Conservation (phyloP, 306 rosid genomes). For the Carpinus viminea region DNA sequence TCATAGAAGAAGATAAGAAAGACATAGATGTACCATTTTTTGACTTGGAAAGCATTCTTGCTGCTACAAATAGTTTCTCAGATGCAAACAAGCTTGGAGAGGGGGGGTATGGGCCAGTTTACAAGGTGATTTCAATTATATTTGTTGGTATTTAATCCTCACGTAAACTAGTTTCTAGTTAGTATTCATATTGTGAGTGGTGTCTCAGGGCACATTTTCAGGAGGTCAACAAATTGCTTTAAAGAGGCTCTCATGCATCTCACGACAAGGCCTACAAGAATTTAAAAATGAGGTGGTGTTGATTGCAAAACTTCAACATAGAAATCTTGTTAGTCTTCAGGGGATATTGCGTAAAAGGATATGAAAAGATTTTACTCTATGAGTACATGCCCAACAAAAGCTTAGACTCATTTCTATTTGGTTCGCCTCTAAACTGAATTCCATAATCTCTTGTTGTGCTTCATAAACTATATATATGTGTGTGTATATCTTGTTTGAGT, state of each 20-base stretch:
- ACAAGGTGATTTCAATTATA: conserved; percentile 29
- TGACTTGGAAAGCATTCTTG: conserved; percentile 28
- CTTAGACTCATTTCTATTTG: conserved; percentile 49
- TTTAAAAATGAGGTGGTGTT: conserved; percentile 16
- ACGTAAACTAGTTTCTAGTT: no score
- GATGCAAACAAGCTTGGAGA: conserved; percentile 48
- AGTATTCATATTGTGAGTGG: not conserved
- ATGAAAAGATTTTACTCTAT: conserved; percentile 50
- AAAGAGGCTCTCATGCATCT: no score
- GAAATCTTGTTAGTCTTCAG: conserved; percentile 47
- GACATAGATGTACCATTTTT: conserved; percentile 33
- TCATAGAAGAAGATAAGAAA: no score
- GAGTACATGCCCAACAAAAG: conserved; percentile 56
- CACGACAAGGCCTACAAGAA: no score
- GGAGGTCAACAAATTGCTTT: no score
- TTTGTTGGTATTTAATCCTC: no score
- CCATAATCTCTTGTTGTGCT: not conserved
- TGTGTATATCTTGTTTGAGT: not conserved
- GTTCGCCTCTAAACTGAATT: conserved; percentile 18
- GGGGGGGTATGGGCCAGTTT: conserved; percentile 68
- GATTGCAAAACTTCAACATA: conserved; percentile 52
- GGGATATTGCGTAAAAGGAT: conserved; percentile 43
- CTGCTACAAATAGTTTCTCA: conserved; percentile 50
- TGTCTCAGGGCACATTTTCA: conserved; percentile 32
- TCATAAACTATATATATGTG: not conserved